These are phyloP conservation scores for Leucocoprinus birnbaumii DNA, from an alignment of 768 basidiomycete genomes.

Conservation along the genomic window DNA sequence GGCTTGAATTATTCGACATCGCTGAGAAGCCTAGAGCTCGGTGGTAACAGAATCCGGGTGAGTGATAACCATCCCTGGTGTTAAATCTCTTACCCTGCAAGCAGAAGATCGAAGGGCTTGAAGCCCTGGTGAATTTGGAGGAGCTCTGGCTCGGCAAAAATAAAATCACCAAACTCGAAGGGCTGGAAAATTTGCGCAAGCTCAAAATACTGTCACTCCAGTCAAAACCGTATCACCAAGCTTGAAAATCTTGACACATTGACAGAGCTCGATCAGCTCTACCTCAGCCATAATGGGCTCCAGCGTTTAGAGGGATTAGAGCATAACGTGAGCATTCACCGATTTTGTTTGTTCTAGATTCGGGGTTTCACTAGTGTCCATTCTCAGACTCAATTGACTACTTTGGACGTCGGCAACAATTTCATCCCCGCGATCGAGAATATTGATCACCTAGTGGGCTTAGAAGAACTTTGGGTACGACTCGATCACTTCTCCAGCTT, in stretches of 20 bases:
- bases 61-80: conserved; percentile 21
- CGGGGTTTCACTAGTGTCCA: not conserved
- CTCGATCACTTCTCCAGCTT: not conserved
- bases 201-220: conserved; percentile 88
- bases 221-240: conserved; percentile 89
- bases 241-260: conserved; percentile 79
- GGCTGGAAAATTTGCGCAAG: conserved; percentile 63
- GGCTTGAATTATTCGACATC: conserved; percentile 54
- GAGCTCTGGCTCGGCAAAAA: conserved; percentile 99
- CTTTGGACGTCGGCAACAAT: conserved; percentile 87
- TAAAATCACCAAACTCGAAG: conserved; percentile 87
- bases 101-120: conserved; percentile 86
- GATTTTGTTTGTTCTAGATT: not conserved
- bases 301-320: conserved; percentile 81
- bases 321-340: conserved; percentile 57
- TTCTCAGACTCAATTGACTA: conserved; percentile 62
- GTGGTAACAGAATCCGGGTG: conserved; percentile 90
- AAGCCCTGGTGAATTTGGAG: conserved; percentile 76
- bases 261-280: conserved; percentile 79
- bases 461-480: conserved; percentile 96
- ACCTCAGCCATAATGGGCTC: conserved; percentile 93
- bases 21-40: conserved; percentile 84
- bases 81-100: conserved; percentile 5
- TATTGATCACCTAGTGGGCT: conserved; percentile 63
- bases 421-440: conserved; percentile 79